Conservation (phyloP, 108 stramenopile species). For the Fragilariopsis cylindrus region DNA sequence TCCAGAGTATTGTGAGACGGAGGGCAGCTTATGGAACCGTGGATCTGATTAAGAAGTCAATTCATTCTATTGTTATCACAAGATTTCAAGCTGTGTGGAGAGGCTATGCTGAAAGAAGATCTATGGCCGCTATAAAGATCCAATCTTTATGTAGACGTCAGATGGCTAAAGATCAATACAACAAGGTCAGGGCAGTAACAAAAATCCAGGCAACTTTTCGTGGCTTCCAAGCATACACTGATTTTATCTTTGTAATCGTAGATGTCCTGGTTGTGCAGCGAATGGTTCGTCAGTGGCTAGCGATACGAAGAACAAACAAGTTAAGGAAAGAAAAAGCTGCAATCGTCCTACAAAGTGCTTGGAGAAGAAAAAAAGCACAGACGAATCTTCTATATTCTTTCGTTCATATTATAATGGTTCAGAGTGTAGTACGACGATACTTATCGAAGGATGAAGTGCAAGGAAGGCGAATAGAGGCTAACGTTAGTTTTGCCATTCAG, state of each 20-base stretch:
- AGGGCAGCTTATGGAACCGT: constrained; percentile 35
- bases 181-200: constrained; percentile 33
- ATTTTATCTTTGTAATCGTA: constrained; percentile 59
- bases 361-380: constrained; percentile 57
- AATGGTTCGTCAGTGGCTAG: constrained; percentile 48
- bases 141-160: constrained; percentile 37
- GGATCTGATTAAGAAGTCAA: constrained; percentile 11
- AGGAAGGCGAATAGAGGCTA: constrained; percentile 25
- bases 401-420: constrained; percentile 68
- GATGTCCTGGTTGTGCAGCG: constrained; percentile 60
- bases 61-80: constrained; percentile 3
- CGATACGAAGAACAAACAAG: constrained; percentile 21
- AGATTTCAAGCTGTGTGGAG: constrained; percentile 38
- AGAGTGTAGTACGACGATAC: constrained; percentile 65
- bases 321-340: constrained; percentile 39
- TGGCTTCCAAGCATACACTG: constrained; percentile 57
- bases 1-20: constrained; percentile 63
- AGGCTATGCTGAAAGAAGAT: constrained; percentile 13
- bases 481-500: constrained; percentile 3
- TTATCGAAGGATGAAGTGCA: constrained; percentile 38
- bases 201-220: constrained; percentile 63
- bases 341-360: constrained; percentile 43
- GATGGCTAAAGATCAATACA: constrained; percentile 2
- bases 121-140: constrained; percentile 45
- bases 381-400: constrained; percentile 49